Percentiles rank a stretch among this genome's conserved stretches.
These are phyloP conservation scores for Penicillium janthinellum DNA, from an alignment of 2,329 filamentous ascomycete species.

Conservation along the genomic window DNA sequence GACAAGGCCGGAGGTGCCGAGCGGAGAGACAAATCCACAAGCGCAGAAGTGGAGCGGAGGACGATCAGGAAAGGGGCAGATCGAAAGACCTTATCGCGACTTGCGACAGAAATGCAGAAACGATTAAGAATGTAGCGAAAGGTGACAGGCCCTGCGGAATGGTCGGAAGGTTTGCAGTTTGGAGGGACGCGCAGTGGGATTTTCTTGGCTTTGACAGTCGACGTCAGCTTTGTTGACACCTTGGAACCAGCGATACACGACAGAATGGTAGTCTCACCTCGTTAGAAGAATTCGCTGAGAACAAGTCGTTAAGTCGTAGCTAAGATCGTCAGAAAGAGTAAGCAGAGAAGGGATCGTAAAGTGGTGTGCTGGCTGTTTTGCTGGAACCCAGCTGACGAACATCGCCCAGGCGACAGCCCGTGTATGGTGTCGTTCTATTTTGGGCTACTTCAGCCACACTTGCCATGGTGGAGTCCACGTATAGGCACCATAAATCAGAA, in stretches of 20 bases:
- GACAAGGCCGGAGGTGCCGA: slow-evolving; percentile 1
- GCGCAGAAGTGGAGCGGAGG: background rate
- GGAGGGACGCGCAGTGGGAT: slow-evolving; percentile 3
- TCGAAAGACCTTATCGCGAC: background rate
- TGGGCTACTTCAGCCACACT: slow-evolving; percentile 24
- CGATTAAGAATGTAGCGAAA: slow-evolving; percentile 3
- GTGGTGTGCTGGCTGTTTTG: background rate
- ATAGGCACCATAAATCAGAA: background rate
- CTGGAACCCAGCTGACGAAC: slow-evolving; percentile 5
- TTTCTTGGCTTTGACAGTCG: slow-evolving; percentile 6
- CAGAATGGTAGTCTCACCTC: background rate
- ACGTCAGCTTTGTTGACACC: slow-evolving; percentile 6
- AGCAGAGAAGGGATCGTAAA: background rate
- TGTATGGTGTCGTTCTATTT: slow-evolving; percentile 23
- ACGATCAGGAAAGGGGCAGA: background rate
- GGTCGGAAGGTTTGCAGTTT: background rate
- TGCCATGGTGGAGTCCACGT: background rate
- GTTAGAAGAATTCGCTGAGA: background rate
- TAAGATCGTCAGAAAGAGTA: background rate
- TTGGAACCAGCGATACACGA: background rate
- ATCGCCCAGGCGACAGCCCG: slow-evolving; percentile 32
- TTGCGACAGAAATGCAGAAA: background rate
- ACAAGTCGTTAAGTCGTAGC: background rate
- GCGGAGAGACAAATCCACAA: background rate
- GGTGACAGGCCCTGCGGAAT: slow-evolving; percentile 4